Percentiles rank a stretch among this genome's conserved stretches.
Evolutionary conservation across 495 filamentous ascomycete species (phyloP).

Genomic region (Talaromyces proteolyticus): DNA sequence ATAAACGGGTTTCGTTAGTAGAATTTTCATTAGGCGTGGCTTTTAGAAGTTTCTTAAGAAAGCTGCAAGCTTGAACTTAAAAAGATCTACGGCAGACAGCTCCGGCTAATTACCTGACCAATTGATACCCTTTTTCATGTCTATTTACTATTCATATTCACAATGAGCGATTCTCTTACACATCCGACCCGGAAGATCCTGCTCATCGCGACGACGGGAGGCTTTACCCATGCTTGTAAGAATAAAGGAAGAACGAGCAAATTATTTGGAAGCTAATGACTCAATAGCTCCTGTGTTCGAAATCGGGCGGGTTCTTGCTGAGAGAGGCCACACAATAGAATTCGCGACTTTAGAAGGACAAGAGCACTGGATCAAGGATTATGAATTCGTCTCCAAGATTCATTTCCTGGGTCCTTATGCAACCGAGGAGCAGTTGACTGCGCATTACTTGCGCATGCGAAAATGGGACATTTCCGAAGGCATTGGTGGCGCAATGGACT

Average conservation of each 20-base stretch:
- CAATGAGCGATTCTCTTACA: neutral
- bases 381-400: conserved; percentile 19
- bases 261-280: neutral
- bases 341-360: conserved; percentile 32
- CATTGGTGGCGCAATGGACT: conserved; percentile 15
- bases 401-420: conserved; percentile 16
- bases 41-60: too few species aligned
- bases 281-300: conserved; percentile 29
- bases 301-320: conserved; percentile 24
- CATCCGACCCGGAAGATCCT: conserved; percentile 21
- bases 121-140: too few species aligned
- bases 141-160: neutral
- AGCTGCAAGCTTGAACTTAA: too few species aligned
- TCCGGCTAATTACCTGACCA: too few species aligned
- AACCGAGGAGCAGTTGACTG: conserved; percentile 14
- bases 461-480: conserved; percentile 22
- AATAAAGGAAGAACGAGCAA: neutral
- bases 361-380: conserved; percentile 22
- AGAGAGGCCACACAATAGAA: conserved; percentile 27
- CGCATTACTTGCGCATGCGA: conserved; percentile 23
- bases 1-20: too few species aligned
- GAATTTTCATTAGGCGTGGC: too few species aligned
- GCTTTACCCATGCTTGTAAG: conserved; percentile 22
- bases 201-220: conserved; percentile 19
- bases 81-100: too few species aligned